Percentiles rank a stretch among this genome's conserved stretches.
Conservation (phyloP, 2,329 filamentous ascomycete genomes). For the Fusarium pseudoanthophilum region DNA sequence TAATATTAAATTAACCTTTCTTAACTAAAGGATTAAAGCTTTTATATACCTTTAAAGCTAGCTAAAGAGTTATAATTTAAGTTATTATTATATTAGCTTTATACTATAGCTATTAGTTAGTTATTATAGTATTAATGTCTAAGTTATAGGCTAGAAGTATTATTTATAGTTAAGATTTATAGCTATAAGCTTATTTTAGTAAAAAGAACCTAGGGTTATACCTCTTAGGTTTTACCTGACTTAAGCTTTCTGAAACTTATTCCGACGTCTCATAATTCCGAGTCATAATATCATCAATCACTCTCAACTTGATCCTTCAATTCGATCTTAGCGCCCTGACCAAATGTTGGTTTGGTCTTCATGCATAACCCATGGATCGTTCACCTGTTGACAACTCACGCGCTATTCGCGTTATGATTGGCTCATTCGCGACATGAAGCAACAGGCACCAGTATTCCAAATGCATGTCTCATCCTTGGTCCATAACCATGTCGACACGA, state of each 20-base stretch:
- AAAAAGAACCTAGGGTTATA: no score
- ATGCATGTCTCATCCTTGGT: not conserved
- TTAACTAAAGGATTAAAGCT: no score
- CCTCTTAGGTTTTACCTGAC: accelerated
- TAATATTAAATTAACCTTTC: no score
- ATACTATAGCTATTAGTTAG: no score
- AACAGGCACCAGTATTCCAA: not conserved
- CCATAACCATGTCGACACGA: no score
- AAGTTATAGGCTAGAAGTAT: no score
- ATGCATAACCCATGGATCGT: not conserved
- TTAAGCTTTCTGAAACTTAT: accelerated
- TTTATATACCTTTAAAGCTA: no score
- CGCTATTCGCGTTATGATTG: not conserved
- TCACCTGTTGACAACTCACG: not conserved
- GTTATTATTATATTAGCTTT: no score
- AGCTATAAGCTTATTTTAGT: no score
- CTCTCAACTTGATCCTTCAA: not conserved
- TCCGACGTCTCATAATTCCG: not conserved
- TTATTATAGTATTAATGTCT: no score
- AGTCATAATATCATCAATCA: not conserved
- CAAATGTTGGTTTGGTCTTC: not conserved
- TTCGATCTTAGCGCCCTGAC: not conserved
- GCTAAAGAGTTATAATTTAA: no score
- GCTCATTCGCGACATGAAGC: not conserved
- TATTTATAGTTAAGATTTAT: no score